Evolutionary conservation across 352 stramenopile species (phyloP), one percentile per base, ranked within the genome.

Genomic region (Globisporangium megalacanthum): DNA sequence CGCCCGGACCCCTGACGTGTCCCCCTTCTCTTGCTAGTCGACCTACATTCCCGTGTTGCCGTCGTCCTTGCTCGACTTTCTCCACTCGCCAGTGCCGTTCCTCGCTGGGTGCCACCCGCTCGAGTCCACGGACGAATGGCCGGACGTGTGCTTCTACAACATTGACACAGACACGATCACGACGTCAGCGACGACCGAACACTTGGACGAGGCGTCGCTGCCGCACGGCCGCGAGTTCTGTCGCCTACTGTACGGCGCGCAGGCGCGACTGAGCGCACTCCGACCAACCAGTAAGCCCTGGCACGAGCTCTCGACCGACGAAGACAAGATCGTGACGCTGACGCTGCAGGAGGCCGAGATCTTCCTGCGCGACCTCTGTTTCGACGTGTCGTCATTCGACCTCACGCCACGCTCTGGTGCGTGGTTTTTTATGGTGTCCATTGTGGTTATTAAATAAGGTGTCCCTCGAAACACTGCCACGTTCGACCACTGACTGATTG

Each of bases 21-120:
- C 25, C 25, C 25, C 14, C n/a, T 22, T 22, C 5, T 45, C 14
- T 15, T 14, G 20, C 2, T 29, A 94, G 68, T 94, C 82, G 17
- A 94, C 84, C 13, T 94, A 92, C 45, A 94, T 94, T n/a, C 84
- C 82, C 4, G 50, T 92, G 56, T 51, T 94, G 10, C 84, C 84
- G 17, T 79, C 77, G 20, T 74, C 65, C 9, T 52, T 94, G 14
- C 60, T 91, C 31, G 84, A 92, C 56, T 92, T 94, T 58, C 64
- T 94, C 33, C 84, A 94, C 57, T 94, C 84, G 8, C 82, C 84
- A 9, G 84, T 94, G 4, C 84, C 82, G 10, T 94, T 90, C 52
- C 69, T 94, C 17, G 82, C 78, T 2, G 84, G 80, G 3, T 89
- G 79, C 33, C 82, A 92, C 42, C 58, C 69, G 5, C 59, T 88